Conservation (phyloP, 2,329 filamentous ascomycete genomes). For the Didymella glomerata region DNA sequence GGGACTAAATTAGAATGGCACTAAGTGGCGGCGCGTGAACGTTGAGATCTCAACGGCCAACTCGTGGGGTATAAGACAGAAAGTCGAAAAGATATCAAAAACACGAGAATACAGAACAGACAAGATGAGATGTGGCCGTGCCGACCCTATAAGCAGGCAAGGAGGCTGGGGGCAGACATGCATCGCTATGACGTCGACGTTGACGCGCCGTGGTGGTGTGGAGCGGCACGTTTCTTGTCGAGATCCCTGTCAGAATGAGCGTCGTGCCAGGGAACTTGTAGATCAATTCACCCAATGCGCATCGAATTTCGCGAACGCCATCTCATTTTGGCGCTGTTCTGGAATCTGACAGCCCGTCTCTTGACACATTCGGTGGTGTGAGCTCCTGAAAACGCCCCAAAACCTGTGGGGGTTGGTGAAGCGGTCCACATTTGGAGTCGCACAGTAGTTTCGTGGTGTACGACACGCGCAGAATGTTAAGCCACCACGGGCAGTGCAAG, state of each 20-base stretch:
- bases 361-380: conserved; percentile 19
- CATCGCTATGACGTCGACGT: conserved; percentile 45
- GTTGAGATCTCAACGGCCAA: conserved; percentile 23
- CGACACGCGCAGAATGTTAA: conserved; percentile 6
- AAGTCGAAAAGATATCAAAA: conserved; percentile 12
- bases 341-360: conserved; percentile 8
- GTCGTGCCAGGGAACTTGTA: conserved; percentile 36
- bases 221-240: conserved; percentile 35
- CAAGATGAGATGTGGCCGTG: conserved; percentile 34
- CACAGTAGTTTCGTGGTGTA: not conserved
- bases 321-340: conserved; percentile 26
- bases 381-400: conserved; percentile 15
- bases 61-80: conserved; percentile 16
- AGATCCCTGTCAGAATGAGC: conserved; percentile 38
- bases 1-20: conserved; percentile 28
- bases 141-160: conserved; percentile 34
- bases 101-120: conserved; percentile 15
- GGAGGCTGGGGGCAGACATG: conserved; percentile 36
- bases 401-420: conserved; percentile 17
- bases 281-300: conserved; percentile 42
- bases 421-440: conserved; percentile 5
- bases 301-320: conserved; percentile 29
- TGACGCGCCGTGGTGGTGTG: conserved; percentile 35
- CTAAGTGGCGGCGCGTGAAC: conserved; percentile 21
- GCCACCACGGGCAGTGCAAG: conserved; percentile 3